Evolutionary conservation across 805 yeast genomes (phyloP), one percentile per base, ranked within the genome.

Genomic region (Starmerella bombi): DNA sequence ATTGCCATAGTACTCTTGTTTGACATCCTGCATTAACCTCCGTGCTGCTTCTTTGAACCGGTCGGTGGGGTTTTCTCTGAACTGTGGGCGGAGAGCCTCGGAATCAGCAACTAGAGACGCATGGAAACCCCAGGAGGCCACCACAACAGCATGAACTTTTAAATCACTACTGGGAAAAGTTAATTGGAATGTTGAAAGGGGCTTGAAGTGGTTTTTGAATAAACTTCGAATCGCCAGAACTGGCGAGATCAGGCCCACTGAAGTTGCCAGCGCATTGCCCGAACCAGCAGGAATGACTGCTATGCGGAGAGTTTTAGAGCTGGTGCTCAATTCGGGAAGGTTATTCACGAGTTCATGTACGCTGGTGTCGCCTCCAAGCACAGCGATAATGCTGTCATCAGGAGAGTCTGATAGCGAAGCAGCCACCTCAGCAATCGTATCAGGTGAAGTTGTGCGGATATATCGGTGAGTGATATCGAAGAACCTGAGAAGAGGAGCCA

Each of bases 321-420:
- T 12, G 15, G 8, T 35, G 12, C 12, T 5, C 34, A 42, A 19
- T 8, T 44, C 38, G 10, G 46, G 53, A 21, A 69, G 55, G 16
- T 58, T 63, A 55, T 85, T 85, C 41, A 83, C 50, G 37, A 86
- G 72, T 56, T 86, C 96, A 37, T 71, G 74, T 4, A 83, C 62
- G 1, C 93, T 76, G 1, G 95, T 85, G 54, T 86, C 96, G 2
- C 96, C 96, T 29, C 93, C 79, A 7, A 86, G 58, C 27, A 85
- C 61, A 2, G 81, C 55, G 8, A 80, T 60, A 1, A 80, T 70
- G 19, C 64, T 53, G 14, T 28, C 17, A 6, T 12, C 17, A n/a
- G 55, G 42, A 10, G 56, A 46, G 3, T 51, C 40, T 3, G 57
- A 41, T 33, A 61, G 53, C 22, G 54, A 43, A 21, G 34, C 34